Base-by-base conservation (phyloP, 495 filamentous ascomycete species). In the Amniculicola lignicola region DNA sequence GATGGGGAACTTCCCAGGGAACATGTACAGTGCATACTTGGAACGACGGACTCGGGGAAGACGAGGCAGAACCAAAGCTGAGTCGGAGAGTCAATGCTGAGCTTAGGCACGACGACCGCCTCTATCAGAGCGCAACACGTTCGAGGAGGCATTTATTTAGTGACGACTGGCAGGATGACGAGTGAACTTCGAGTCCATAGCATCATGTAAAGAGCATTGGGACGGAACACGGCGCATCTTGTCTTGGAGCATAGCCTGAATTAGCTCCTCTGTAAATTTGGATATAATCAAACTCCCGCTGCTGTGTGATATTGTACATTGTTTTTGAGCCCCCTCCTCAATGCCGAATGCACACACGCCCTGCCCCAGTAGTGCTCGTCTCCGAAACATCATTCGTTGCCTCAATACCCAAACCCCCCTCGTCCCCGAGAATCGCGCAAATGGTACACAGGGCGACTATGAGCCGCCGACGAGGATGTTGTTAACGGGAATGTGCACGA, bases 401-500 rank as follows among this genome's bases (percentile, higher is more conserved):
- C n/a, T n/a, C n/a, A 33, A 7, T n/a, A n/a, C 37, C 19, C 37
- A 9, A 40, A 18, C 37, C 37, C 37, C 37, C 16, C 19, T 40
- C 37, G 7, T 19, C 37, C 6, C n/a, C 29, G 29, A 33, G 29
- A 33, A 33, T 33, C 29, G 29, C 18, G 28, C 35, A 38, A 21
- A 16, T 15, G 10, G 0, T 5, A 21, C 15, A 16, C 18, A 3
- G 15, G 24, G 10, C 5, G 24, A 14, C 74, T 78, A 86, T 66
- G 82, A 82, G 59, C 80, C 82, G 54, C 83, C 84, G 57, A 90
- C 87, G 47, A 90, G 75, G 50, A 90, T 86, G 69, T 89, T 88
- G 78, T 90, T 90, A 39, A 90, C 83, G 22, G 87, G 87, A 51
- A 90, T 90, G 69, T 90, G 87, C 50, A 90, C 83, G 65, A 98